Evolutionary conservation across 2,329 filamentous ascomycete species (phyloP).

Genomic region (Diaporthe sp.): DNA sequence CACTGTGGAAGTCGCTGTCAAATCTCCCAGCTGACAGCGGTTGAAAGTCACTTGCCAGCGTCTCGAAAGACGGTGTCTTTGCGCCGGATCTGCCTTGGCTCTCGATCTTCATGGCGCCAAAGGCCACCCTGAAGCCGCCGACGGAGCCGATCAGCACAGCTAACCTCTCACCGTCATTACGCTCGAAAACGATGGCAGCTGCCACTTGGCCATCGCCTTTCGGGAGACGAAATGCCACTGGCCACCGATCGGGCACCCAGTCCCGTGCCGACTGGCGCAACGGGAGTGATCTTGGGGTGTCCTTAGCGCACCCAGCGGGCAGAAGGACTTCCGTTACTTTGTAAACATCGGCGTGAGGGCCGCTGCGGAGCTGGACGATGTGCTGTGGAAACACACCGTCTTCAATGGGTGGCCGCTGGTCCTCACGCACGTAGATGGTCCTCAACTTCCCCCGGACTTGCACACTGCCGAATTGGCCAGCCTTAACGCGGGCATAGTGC

Average conservation of each 20-base stretch:
- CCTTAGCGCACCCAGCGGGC: background rate
- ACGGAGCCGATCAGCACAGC: slow-evolving; percentile 34
- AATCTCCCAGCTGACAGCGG: slow-evolving; percentile 32
- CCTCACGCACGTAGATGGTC: slow-evolving; percentile 50
- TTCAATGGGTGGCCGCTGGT: slow-evolving; percentile 36
- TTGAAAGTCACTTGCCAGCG: slow-evolving; percentile 7
- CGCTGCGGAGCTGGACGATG: slow-evolving; percentile 43
- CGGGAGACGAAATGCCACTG: slow-evolving; percentile 18
- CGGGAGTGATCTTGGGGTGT: background rate
- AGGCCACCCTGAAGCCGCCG: slow-evolving; percentile 5
- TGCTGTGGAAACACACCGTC: slow-evolving; percentile 45
- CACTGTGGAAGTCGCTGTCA: slow-evolving; percentile 41
- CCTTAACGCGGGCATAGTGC: slow-evolving; percentile 47
- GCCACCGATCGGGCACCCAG: slow-evolving; percentile 27
- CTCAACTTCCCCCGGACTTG: slow-evolving; percentile 44
- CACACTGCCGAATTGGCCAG: slow-evolving; percentile 43
- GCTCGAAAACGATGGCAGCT: slow-evolving; percentile 10
- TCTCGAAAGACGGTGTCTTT: background rate
- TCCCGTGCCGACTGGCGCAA: slow-evolving; percentile 20
- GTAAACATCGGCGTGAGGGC: slow-evolving; percentile 34
- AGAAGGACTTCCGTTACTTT: slow-evolving; percentile 7
- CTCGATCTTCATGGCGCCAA: slow-evolving; percentile 1
- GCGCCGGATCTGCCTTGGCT: background rate
- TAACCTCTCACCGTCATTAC: slow-evolving; percentile 30
- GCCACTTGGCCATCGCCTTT: slow-evolving; percentile 26